Percentiles rank a stretch among this genome's conserved stretches.
These are phyloP conservation scores for Coemansia sp. DNA, from an alignment of 192 early-diverging fungal genomes.

Conservation along the genomic window DNA sequence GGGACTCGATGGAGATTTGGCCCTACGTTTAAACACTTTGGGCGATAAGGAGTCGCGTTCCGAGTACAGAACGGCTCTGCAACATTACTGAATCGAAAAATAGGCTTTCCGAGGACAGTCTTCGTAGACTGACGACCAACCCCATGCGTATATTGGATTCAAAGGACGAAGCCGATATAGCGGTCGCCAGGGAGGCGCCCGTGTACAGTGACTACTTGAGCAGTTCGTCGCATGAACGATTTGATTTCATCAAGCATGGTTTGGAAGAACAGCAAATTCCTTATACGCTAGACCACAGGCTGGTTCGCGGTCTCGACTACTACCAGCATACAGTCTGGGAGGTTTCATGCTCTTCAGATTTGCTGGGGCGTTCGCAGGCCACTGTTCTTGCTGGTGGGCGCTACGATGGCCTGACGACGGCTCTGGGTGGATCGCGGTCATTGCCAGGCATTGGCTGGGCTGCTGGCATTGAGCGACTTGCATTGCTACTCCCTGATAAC, in stretches of 20 bases:
- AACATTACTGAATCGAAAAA: constrained; percentile 34
- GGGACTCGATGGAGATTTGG: constrained; percentile 25
- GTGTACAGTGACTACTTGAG: constrained; percentile 50
- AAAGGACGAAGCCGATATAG: constrained; percentile 59
- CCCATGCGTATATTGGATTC: constrained; percentile 69
- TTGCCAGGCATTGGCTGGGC: constrained; percentile 65
- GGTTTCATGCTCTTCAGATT: constrained; percentile 38
- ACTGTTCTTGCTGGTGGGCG: constrained; percentile 70
- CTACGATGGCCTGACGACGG: constrained; percentile 63
- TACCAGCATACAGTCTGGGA: constrained; percentile 75
- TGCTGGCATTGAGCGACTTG: constrained; percentile 66
- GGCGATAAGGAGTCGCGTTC: constrained; percentile 37
- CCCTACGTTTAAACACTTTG: constrained; percentile 42
- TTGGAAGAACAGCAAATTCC: constrained; percentile 57
- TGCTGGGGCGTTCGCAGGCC: constrained; percentile 62
- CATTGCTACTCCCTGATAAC: constrained; percentile 40
- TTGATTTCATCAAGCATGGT: constrained; percentile 51
- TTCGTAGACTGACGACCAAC: constrained; percentile 56
- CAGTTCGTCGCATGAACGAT: constrained; percentile 42
- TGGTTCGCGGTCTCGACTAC: constrained; percentile 73
- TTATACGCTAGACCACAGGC: constrained; percentile 53
- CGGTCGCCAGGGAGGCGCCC: constrained; percentile 48
- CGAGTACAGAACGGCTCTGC: constrained; percentile 52
- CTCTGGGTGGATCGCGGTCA: constrained; percentile 58
- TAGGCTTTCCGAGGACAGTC: constrained; percentile 59